Percentiles rank a stretch among this genome's conserved stretches.
Evolutionary conservation across 1,139 yeast species (phyloP).

Genomic region (Debaryomyces subglobosus): DNA sequence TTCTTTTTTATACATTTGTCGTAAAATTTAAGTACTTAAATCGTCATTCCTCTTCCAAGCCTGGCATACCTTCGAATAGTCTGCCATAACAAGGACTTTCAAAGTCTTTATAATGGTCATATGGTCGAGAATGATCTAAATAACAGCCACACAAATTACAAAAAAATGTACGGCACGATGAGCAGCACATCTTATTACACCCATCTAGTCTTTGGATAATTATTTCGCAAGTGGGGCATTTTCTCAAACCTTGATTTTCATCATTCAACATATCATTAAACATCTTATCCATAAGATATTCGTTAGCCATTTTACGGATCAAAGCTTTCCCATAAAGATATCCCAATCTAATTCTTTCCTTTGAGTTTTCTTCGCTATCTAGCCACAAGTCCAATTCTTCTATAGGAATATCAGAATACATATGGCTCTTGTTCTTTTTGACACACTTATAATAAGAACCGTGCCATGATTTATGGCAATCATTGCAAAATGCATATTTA

Average conservation of each 20-base stretch:
- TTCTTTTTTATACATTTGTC: background rate
- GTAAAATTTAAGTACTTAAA: background rate
- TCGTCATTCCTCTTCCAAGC: slow-evolving; percentile 21
- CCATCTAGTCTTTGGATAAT: slow-evolving; percentile 66
- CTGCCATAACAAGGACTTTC: slow-evolving; percentile 51
- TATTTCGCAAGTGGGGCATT: slow-evolving; percentile 59
- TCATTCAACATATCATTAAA: slow-evolving; percentile 48
- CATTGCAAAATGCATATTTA: slow-evolving; percentile 59
- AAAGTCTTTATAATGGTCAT: slow-evolving; percentile 53
- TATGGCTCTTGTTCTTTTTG: slow-evolving; percentile 25
- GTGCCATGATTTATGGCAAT: slow-evolving; percentile 69
- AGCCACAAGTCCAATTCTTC: slow-evolving; percentile 46
- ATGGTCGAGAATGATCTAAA: slow-evolving; percentile 47
- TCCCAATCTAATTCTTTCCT: slow-evolving; percentile 40
- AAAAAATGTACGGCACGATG: slow-evolving; percentile 51
- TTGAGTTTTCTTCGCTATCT: slow-evolving; percentile 27
- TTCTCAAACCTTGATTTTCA: slow-evolving; percentile 41
- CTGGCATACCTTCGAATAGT: slow-evolving; percentile 60
- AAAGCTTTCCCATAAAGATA: slow-evolving; percentile 53
- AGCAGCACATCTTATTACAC: slow-evolving; percentile 69
- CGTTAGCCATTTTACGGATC: slow-evolving; percentile 46
- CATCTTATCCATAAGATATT: slow-evolving; percentile 50
- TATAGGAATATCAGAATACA: slow-evolving; percentile 41
- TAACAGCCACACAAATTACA: slow-evolving; percentile 60
- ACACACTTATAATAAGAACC: slow-evolving; percentile 56